Base-by-base conservation (phyloP, 768 basidiomycete species). In the Suillus subluteus region DNA sequence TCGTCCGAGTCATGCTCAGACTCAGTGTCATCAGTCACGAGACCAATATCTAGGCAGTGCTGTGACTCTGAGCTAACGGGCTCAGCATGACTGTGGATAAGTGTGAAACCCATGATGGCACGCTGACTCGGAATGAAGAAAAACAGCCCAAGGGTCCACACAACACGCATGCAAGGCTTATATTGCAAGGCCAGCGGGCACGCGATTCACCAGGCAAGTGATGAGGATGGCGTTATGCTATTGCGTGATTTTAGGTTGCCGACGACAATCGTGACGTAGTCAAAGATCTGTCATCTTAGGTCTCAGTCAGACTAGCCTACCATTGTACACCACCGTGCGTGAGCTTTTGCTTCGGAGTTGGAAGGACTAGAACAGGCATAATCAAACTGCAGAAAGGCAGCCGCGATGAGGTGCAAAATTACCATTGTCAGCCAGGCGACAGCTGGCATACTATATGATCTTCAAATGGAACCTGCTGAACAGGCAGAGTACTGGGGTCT, bases 161-260 rank as follows among this genome's bases (percentile, higher is more conserved):
- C 5, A 56, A 2, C 38, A 68, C 23, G 35, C 44, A 54, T 37
- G 38, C 62, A 32, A 30, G 26, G 3, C 30, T 59, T 67, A 40
- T n/a, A n/a, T 68, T 52, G 30, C 40, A 46, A 64, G 52, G 58
- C 9, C 12, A 62, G 23, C 11, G 41, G 13, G 23, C 65, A 66
- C 50, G 63, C 32, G 26, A 21, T 41, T 50, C 30, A 55, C 55
- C 23, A 26, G 37, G 32, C 52, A 48, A 55, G 58, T 32, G n/a
- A 40, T n/a, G 55, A 46, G 61, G 54, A 69, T 72, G 69, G 65
- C 71, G 69, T 65, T 43, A 73, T 72, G 30, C 0, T 48, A 78
- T 77, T 69, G 76, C 76, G 76, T 78, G 77, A 77, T 77, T 72
- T 79, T 70, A 66, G 73, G 73, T 71, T 61, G 63, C 56, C 41